Percentiles rank a stretch among this genome's conserved stretches.
phyloP scores from a whole-genome alignment of 2,329 filamentous ascomycete species.

The Colletotrichum sidae region DNA sequence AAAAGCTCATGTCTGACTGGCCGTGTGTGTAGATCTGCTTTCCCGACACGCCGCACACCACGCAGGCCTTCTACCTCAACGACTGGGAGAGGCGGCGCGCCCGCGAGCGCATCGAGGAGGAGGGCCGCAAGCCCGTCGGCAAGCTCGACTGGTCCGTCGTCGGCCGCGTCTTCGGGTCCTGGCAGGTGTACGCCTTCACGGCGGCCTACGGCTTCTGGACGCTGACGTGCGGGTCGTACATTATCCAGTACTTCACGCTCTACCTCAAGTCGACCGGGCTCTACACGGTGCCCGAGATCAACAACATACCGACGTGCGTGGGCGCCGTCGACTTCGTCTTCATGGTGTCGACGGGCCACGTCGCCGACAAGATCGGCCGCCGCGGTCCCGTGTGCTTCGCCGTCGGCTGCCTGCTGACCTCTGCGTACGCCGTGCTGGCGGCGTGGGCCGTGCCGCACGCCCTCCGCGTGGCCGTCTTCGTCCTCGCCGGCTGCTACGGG shows the following conservation, averaged over 20 bases:
- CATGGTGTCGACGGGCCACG: slow-evolving; percentile 51
- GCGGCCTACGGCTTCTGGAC: slow-evolving; percentile 53
- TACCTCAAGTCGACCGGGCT: slow-evolving; percentile 51
- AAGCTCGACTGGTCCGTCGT: slow-evolving; percentile 52
- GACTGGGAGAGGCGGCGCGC: slow-evolving; percentile 66
- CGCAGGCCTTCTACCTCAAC: slow-evolving; percentile 55
- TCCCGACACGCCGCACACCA: slow-evolving; percentile 57
- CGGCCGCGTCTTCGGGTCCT: slow-evolving; percentile 52
- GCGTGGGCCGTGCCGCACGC: slow-evolving; percentile 51
- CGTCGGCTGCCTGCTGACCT: slow-evolving; percentile 48
- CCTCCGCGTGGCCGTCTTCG: slow-evolving; percentile 53
- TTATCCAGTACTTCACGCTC: slow-evolving; percentile 54
- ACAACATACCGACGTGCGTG: slow-evolving; percentile 58
- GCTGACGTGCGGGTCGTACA: slow-evolving; percentile 51
- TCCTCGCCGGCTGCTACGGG: slow-evolving; percentile 53
- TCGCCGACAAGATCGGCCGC: slow-evolving; percentile 50
- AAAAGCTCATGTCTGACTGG: no score
- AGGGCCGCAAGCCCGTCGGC: slow-evolving; percentile 51
- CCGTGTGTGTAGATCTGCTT: slow-evolving; percentile 41
- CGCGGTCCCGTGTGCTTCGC: slow-evolving; percentile 51
- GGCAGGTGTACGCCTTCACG: slow-evolving; percentile 58
- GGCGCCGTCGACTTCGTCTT: slow-evolving; percentile 56
- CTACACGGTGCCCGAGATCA: slow-evolving; percentile 54
- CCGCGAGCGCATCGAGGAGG: slow-evolving; percentile 74
- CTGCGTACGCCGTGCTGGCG: slow-evolving; percentile 51